Evolutionary conservation across 768 basidiomycete genomes (phyloP), one percentile per base, ranked within the genome.

Genomic region (Cyclocybe aegerita): DNA sequence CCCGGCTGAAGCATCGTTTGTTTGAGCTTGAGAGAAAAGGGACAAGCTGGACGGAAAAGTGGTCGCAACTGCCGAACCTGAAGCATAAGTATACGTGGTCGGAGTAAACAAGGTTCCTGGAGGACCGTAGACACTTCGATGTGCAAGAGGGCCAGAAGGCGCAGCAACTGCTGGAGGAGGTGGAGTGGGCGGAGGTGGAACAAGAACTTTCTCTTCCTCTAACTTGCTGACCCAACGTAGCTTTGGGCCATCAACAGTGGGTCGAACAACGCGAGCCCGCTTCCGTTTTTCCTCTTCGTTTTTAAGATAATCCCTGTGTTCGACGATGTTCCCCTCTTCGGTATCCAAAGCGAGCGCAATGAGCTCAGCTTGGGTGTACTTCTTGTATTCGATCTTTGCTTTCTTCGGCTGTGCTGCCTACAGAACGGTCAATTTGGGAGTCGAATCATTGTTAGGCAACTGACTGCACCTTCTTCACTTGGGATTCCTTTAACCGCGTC

Each of bases 231-330:
- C 64, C 85, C 84, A 90, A 42, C 88, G 76, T 32, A 93, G 49
- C 23, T 88, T 65, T 2, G 88, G 88, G 0, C 87, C 90, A 23
- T 82, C 71, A 7, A 86, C 73, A 9, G 72, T 64, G n/a, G 77
- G 71, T 39, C 86, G 82, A 29, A 85, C 80, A 17, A 84, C 83
- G 12, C 73, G 74, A 17, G 80, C 85, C 31, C 81, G 81, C 60
- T 80, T 83, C 7, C 90, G 81, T 57, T 89, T 91, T 67, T 91
- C 90, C 60, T 90, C 91, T 58, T 95, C 93, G 2, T 82, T 67
- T 43, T 76, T 79, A 29, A 94, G 80, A 61, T 93, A 94, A 57
- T 92, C 81, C 33, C 80, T 75, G 55, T 94, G 89, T 41, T 90
- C 85, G 4, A 76, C 75, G 15, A 86, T 82, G 63, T 95, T 95